Conservation (phyloP, 352 stramenopile genomes). For the Phytophthora europaea region DNA sequence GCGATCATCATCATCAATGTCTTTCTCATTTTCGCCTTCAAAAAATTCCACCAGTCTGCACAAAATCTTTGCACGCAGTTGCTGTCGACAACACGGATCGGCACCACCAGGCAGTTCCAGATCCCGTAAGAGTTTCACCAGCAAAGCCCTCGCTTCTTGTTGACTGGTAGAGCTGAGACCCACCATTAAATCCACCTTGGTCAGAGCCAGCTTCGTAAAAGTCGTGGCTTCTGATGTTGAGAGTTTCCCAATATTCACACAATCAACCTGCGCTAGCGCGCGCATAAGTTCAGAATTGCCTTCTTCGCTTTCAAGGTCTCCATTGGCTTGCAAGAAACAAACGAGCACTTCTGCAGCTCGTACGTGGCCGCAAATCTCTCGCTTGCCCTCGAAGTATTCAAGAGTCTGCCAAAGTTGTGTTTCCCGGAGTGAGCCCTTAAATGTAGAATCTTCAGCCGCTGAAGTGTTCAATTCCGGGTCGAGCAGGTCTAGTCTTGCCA, state of each 20-base stretch:
- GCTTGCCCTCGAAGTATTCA: constrained; percentile 67
- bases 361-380: constrained; percentile 51
- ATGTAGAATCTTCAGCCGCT: constrained; percentile 6
- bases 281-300: constrained; percentile 34
- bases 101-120: constrained; percentile 29
- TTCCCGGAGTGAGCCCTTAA: constrained; percentile 24
- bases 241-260: constrained; percentile 48
- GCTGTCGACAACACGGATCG: constrained; percentile 33
- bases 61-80: constrained; percentile 31
- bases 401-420: constrained; percentile 48
- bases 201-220: constrained; percentile 51
- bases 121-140: constrained; percentile 41
- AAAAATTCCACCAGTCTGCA: constrained; percentile 41
- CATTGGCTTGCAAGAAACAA: constrained; percentile 30
- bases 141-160: constrained; percentile 34
- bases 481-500: constrained; percentile 58
- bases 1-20: constrained; percentile 38
- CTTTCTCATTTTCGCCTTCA: constrained; percentile 26
- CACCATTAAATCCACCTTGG: constrained; percentile 50
- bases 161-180: constrained; percentile 3
- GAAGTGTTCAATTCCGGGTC: constrained; percentile 32
- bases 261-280: constrained; percentile 51
- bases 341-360: constrained; percentile 47
- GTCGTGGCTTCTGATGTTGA: constrained; percentile 33
- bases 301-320: not conserved